These are phyloP conservation scores for Ogataea wickerhamii DNA, from an alignment of 805 yeast species.

Conservation along the genomic window DNA sequence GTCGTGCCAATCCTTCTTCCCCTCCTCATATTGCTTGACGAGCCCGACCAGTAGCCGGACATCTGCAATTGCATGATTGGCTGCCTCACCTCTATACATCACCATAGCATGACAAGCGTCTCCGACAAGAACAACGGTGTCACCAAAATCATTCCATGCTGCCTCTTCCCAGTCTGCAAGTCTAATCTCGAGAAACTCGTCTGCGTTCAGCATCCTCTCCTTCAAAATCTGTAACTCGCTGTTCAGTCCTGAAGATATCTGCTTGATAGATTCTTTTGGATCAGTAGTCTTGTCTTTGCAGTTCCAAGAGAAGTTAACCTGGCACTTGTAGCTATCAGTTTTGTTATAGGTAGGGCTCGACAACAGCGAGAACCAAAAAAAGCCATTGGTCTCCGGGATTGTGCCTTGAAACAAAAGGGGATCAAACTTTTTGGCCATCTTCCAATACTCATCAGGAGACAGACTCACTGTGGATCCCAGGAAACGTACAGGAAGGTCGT, in stretches of 20 bases:
- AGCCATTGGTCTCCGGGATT: constrained; percentile 23
- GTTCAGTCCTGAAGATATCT: constrained; percentile 10
- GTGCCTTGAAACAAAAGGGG: constrained; percentile 33
- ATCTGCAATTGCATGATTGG: constrained; percentile 22
- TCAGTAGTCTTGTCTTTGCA: constrained; percentile 7
- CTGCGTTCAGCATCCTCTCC: constrained; percentile 7
- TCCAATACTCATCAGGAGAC: constrained; percentile 19
- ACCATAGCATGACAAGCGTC: constrained; percentile 37
- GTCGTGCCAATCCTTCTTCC: constrained; percentile 5
- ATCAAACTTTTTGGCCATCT: constrained; percentile 22
- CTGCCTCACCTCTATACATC: constrained; percentile 22
- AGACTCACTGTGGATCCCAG: constrained; percentile 28
- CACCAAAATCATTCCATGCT: constrained; percentile 17
- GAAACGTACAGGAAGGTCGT: constrained; percentile 28
- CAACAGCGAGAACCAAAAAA: constrained; percentile 30
- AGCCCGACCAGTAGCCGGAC: constrained; percentile 11
- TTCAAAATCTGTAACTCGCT: constrained; percentile 8
- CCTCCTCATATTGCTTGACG: constrained; percentile 4
- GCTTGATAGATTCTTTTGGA: constrained; percentile 7
- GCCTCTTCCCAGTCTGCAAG: constrained; percentile 17
- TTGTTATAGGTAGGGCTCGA: constrained; percentile 15
- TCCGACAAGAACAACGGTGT: constrained; percentile 31
- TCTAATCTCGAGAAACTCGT: constrained; percentile 12
- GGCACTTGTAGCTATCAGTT: constrained; percentile 13
- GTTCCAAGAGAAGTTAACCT: constrained; percentile 21